Conservation (phyloP, 768 basidiomycete species). For the Leccinum pellstonianum region DNA sequence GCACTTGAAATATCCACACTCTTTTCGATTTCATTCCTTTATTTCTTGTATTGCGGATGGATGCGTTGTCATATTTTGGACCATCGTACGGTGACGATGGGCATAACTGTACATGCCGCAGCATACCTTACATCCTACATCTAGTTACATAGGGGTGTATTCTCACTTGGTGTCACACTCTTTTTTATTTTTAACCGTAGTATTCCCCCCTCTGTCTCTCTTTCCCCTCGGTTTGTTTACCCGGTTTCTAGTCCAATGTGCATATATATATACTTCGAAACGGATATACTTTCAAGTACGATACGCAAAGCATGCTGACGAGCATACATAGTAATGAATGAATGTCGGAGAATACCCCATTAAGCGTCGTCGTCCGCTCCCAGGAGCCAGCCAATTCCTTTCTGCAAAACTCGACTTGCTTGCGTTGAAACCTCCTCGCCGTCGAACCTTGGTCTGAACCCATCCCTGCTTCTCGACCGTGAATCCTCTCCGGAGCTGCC, state of each 20-base stretch:
- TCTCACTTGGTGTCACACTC: background rate
- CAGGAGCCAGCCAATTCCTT: conserved; percentile 95
- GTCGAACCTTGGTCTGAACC: conserved; percentile 42
- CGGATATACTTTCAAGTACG: conserved; percentile 19
- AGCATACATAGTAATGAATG: conserved; percentile 15
- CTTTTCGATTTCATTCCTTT: conserved; percentile 16
- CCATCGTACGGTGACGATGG: conserved; percentile 13
- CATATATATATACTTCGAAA: conserved; percentile 26
- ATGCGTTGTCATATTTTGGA: conserved; percentile 16
- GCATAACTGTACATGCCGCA: conserved; percentile 11
- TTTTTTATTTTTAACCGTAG: conserved; percentile 27
- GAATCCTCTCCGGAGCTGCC: conserved; percentile 18
- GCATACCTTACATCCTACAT: conserved; percentile 14
- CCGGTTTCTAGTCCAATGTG: conserved; percentile 25
- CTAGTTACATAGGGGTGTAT: conserved; percentile 14
- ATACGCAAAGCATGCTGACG: conserved; percentile 18
- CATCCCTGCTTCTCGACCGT: conserved; percentile 39
- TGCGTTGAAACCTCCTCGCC: conserved; percentile 67
- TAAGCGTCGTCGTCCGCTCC: conserved; percentile 65
- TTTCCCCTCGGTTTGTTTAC: conserved; percentile 27
- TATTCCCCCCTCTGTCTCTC: conserved; percentile 13
- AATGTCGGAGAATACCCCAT: background rate
- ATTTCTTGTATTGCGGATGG: conserved; percentile 15
- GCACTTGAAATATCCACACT: conserved; percentile 20
- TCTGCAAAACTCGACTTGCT: conserved; percentile 76